Evolutionary conservation across 768 basidiomycete species (phyloP).

Genomic region (Collybia sordida): DNA sequence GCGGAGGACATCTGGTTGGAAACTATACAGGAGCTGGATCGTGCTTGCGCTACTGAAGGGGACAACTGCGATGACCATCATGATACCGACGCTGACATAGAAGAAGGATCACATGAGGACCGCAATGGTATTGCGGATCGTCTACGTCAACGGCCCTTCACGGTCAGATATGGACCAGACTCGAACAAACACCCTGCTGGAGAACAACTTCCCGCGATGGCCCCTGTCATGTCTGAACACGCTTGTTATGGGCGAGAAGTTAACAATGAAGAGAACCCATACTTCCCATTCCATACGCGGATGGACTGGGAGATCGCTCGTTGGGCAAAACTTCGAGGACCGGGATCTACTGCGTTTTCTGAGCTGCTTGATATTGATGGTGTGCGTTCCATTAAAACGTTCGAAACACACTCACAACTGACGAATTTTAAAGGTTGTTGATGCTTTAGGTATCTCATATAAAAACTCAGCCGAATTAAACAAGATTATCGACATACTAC

Average conservation of each 20-base stretch:
- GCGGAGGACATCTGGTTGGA: not conserved
- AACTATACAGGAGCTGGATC: not conserved
- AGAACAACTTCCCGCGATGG: not conserved
- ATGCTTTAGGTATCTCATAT: slow-evolving; percentile 24
- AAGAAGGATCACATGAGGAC: not conserved
- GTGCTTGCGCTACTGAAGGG: not conserved
- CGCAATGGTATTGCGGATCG: not conserved
- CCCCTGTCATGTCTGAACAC: not conserved
- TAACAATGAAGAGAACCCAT: slow-evolving; percentile 10
- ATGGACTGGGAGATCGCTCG: slow-evolving; percentile 38
- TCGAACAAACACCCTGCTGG: slow-evolving; percentile 6
- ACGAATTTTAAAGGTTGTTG: too few species aligned
- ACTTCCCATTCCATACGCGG: slow-evolving; percentile 30
- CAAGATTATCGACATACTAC: slow-evolving; percentile 26
- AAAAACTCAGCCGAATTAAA: slow-evolving; percentile 24
- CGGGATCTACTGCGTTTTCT: slow-evolving; percentile 33
- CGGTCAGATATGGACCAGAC: not conserved
- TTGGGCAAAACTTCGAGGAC: slow-evolving; percentile 38
- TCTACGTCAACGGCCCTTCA: slow-evolving; percentile 1
- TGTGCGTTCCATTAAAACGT: slow-evolving; percentile 20
- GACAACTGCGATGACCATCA: not conserved
- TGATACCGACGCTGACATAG: not conserved
- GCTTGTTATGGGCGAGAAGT: not conserved
- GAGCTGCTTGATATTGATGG: slow-evolving; percentile 38
- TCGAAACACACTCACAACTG: not conserved